Evolutionary conservation across 2,329 filamentous ascomycete species (phyloP).

Genomic region (Xylogone sp.): DNA sequence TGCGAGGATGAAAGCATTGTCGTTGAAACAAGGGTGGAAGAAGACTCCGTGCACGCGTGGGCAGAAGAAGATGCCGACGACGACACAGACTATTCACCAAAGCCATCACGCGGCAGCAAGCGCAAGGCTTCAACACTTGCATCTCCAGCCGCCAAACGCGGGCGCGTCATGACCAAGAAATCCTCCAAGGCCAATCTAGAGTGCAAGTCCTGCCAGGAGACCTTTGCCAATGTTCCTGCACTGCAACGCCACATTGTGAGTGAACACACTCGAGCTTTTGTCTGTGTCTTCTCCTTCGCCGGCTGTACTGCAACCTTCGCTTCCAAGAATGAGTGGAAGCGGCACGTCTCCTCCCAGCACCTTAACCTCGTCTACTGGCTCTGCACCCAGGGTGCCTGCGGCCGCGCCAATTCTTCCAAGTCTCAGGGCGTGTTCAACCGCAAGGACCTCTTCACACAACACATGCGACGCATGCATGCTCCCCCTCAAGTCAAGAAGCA

Average conservation of each 20-base stretch:
- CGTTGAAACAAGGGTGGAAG: conserved; percentile 4
- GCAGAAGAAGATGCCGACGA: conserved; percentile 9
- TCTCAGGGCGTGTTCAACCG: conserved; percentile 63
- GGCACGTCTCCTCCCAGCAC: conserved; percentile 79
- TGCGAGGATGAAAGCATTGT: conserved; percentile 13
- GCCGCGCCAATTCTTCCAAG: conserved; percentile 14
- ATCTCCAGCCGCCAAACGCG: conserved; percentile 8
- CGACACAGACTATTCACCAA: conserved; percentile 22
- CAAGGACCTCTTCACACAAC: conserved; percentile 88
- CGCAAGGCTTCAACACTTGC: conserved; percentile 6
- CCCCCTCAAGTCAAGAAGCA: conserved; percentile 39
- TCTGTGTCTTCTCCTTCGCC: conserved; percentile 75
- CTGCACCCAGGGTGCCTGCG: conserved; percentile 45
- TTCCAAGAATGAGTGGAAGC: conserved; percentile 93
- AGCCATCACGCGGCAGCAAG: conserved; percentile 9
- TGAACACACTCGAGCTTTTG: conserved; percentile 57
- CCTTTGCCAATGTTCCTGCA: conserved; percentile 42
- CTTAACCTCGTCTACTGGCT: conserved; percentile 70
- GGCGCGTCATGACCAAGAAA: conserved; percentile 10
- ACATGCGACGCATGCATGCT: conserved; percentile 81
- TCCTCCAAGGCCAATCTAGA: background rate
- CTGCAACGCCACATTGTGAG: conserved; percentile 45
- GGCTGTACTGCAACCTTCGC: conserved; percentile 71
- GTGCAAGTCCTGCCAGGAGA: conserved; percentile 20
- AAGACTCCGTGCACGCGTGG: conserved; percentile 9